Evolutionary conservation across 106 monocot genomes (phyloP), one percentile per base, ranked within the genome.

Genomic region (Amphibolis antarctica): DNA sequence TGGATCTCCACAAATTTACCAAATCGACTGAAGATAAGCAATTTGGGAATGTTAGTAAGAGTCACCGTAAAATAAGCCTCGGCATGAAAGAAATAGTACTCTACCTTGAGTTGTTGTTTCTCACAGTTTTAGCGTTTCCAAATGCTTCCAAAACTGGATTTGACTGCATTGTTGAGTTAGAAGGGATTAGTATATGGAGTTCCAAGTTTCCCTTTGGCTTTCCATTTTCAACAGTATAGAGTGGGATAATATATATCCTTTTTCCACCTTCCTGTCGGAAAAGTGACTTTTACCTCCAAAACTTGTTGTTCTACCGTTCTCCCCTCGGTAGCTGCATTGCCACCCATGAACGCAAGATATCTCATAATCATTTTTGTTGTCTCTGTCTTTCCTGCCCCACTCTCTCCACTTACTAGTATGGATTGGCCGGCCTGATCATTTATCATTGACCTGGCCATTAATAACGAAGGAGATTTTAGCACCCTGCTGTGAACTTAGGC

Each of bases 341-440:
- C 93, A 42, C 93, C 93, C 93, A 93, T 93, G 64, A 83, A 93
- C 28, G 93, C 93, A 19, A 93, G 76, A 70, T 93, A 93, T 60
- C 93, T 83, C 93, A 93, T 93, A 28, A 93, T 78, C 93, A 93
- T 93, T 53, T 93, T 93, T 36, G 93, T 93, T 46, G 93, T 93
- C 77, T 93, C 93, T 26, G 93, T 93, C 65, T 93, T 93, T 17
- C 93, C 93, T 20, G 93, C 93, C 50, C 93, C 92, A 67, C 92
- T 92, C 75, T 92, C 92, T 36, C 92, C 92, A 67, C 92, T 92
- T 10, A 92, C 92, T 26, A 93, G 70, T 42, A 93, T 93, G 12
- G 93, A 83, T 64, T 93, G 93, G 81, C 88, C 85, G 46, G 85
- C 82, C 12, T 85, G 73, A 21, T 88, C 85, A 72, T 93, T 78